These are phyloP conservation scores for Venturia nashicola DNA, from an alignment of 2,329 filamentous ascomycete species.

Conservation along the genomic window DNA sequence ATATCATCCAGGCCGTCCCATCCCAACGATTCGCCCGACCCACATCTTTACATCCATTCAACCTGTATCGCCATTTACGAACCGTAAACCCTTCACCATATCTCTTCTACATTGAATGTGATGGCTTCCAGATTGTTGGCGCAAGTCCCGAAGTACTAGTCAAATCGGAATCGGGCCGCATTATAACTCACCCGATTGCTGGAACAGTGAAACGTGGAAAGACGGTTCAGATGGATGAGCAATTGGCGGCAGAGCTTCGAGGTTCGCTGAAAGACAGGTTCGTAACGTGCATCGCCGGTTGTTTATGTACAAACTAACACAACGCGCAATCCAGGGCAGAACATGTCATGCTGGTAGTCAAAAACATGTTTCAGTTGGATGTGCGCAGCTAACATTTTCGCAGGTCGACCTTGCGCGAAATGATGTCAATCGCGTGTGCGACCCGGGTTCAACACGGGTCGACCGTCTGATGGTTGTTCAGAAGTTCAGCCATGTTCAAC, in stretches of 20 bases:
- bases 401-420: constrained; percentile 68
- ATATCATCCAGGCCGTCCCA: constrained; percentile 96
- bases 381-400: neutral
- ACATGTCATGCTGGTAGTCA: constrained; percentile 82
- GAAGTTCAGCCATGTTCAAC: constrained; percentile 90
- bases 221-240: constrained; percentile 68
- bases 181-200: constrained; percentile 91
- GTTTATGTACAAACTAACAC: neutral
- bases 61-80: constrained; percentile 89
- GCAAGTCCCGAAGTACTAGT: constrained; percentile 91
- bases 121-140: constrained; percentile 86
- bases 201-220: constrained; percentile 84
- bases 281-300: neutral
- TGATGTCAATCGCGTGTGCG: constrained; percentile 91
- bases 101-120: constrained; percentile 89
- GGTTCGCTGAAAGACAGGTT: constrained; percentile 69
- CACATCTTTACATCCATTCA: constrained; percentile 89
- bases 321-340: constrained; percentile 48
- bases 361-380: neutral
- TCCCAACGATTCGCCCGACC: constrained; percentile 86
- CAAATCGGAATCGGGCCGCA: constrained; percentile 72
- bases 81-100: constrained; percentile 98
- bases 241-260: constrained; percentile 63
- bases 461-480: constrained; percentile 76
- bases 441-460: constrained; percentile 78